phyloP scores from a whole-genome alignment of 1,139 yeast species.

The Debaryomyces psychrophilus region DNA sequence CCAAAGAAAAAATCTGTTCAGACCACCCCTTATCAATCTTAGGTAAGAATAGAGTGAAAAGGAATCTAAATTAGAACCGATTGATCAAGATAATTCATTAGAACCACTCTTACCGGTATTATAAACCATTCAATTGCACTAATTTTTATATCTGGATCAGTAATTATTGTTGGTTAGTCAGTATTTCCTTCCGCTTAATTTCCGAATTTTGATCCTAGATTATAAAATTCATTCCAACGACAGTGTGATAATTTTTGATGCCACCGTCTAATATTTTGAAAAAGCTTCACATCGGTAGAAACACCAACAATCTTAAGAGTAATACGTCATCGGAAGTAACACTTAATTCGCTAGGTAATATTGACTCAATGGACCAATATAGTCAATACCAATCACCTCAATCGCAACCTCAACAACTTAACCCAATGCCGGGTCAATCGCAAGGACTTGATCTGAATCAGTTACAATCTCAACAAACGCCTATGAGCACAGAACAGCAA shows the following conservation, averaged over 20 bases:
- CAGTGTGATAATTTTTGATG: constrained; percentile 16
- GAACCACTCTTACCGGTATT: not conserved
- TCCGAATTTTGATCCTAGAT: not conserved
- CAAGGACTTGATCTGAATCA: not conserved
- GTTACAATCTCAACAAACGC: constrained; percentile 12
- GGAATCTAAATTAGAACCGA: not conserved
- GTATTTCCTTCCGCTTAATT: not conserved
- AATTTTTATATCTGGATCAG: not conserved
- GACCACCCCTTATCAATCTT: constrained; percentile 1
- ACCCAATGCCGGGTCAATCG: constrained; percentile 8
- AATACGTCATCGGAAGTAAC: constrained; percentile 4
- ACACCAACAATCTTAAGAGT: constrained; percentile 11
- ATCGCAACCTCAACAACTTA: constrained; percentile 12
- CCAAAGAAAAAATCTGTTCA: not conserved
- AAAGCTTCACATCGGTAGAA: constrained; percentile 24
- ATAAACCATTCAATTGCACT: not conserved
- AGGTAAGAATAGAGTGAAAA: not conserved
- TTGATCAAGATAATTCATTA: not conserved
- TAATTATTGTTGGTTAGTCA: not conserved
- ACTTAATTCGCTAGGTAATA: constrained; percentile 12
- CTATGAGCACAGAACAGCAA: constrained; percentile 14
- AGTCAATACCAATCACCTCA: constrained; percentile 13
- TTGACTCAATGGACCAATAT: constrained; percentile 11
- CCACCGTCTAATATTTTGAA: constrained; percentile 23
- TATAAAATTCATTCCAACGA: too few species aligned